phyloP scores from a whole-genome alignment of 192 early-diverging fungal genomes.

The Backusella westeae region DNA sequence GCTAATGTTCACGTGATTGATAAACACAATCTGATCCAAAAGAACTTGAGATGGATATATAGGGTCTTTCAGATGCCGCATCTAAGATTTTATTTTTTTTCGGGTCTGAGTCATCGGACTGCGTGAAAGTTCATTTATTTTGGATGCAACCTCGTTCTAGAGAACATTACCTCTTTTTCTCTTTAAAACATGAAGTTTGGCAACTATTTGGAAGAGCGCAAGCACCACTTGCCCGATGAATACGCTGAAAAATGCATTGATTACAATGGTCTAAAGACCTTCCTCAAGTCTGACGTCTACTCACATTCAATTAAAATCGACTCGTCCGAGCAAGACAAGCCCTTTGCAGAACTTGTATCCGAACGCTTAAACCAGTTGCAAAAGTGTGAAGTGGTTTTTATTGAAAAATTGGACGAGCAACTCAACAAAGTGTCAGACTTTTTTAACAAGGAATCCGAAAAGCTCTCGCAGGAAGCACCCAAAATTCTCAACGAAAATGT shows the following conservation, averaged over 20 bases:
- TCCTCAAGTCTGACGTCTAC: slow-evolving; percentile 62
- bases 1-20: background rate
- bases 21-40: slow-evolving; percentile 3
- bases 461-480: slow-evolving; percentile 16
- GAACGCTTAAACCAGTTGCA: slow-evolving; percentile 55
- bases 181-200: slow-evolving; percentile 67
- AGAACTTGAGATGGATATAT: background rate
- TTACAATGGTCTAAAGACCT: slow-evolving; percentile 66
- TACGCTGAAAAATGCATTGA: slow-evolving; percentile 72
- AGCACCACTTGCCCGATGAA: slow-evolving; percentile 56
- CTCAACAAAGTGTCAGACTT: slow-evolving; percentile 60
- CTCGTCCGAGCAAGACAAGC: slow-evolving; percentile 27
- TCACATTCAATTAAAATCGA: slow-evolving; percentile 50
- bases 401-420: slow-evolving; percentile 62
- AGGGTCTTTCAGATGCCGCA: background rate
- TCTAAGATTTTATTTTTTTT: background rate
- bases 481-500: slow-evolving; percentile 15
- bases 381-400: slow-evolving; percentile 63
- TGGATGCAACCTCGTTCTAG: background rate
- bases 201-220: slow-evolving; percentile 63
- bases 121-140: background rate
- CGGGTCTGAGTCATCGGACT: background rate
- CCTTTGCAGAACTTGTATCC: slow-evolving; percentile 59
- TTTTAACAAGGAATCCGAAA: slow-evolving; percentile 28
- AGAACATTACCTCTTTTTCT: background rate